Evolutionary conservation across 2,329 filamentous ascomycete genomes (phyloP), one percentile per base, ranked within the genome.

Genomic region (Cladophialophora immunda): DNA sequence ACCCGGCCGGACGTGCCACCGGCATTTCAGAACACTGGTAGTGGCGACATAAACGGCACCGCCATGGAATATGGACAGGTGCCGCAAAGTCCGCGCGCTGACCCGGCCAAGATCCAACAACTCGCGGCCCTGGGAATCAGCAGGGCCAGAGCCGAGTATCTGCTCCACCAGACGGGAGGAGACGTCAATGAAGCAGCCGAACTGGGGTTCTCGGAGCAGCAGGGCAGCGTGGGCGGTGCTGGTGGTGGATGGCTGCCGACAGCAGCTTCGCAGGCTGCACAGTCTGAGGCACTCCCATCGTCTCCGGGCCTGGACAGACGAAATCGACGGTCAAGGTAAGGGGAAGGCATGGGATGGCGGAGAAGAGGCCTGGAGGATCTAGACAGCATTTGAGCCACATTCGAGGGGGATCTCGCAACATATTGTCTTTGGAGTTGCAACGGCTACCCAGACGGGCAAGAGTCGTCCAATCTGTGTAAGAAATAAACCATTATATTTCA

Each of bases 161-260:
- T 55, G 17, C 59, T 62, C 32, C 45, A 19, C 30, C 50, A 50
- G 52, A 62, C 59, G 50, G 52, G 52, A 13, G 59, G 59, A 22
- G 59, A 62, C n/a, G 50, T 62, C 15, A 55, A 62, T 17, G 59
- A 52, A 11, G 59, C 59, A 1, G 59, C 59, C 25, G 50, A 45
- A 32, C 52, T 62, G 2, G 32, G 41, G 9, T 47, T 62, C 52
- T 47, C 34, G 32, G 34, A 56, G 25, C 45, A 36, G 38, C 45
- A 50, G 4, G 38, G 59, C 17, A 47, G 58, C 32, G 4, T 52
- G 45, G 36, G 11, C 22, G 30, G 45, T 17, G 45, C 19, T 25
- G 22, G 45, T 50, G 11, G 22, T 25, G 19, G 5, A 25, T 50
- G 45, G 45, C 45, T 50, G 22, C 45, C 45, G 8, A 50, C 45